phyloP scores from a whole-genome alignment of 306 rosid genomes.

The Quercus parvula region DNA sequence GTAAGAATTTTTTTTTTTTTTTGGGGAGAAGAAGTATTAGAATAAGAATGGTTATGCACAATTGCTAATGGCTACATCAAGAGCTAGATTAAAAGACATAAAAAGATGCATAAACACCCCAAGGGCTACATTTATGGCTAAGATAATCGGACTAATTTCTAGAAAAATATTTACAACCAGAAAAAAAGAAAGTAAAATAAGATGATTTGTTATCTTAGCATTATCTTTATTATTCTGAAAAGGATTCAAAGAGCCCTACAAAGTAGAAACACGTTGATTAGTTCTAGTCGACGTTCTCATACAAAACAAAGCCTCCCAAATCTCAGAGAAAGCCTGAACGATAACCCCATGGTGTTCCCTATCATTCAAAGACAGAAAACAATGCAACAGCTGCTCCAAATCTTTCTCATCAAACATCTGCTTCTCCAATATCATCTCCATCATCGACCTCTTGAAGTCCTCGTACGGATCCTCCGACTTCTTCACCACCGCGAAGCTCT shows the following conservation, averaged over 20 bases:
- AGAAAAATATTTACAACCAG: too few species aligned
- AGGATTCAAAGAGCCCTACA: background rate
- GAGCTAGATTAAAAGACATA: too few species aligned
- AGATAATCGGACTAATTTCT: too few species aligned
- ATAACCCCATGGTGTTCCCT: constrained; percentile 34
- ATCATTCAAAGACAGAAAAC: constrained; percentile 45
- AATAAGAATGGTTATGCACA: too few species aligned
- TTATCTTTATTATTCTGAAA: background rate
- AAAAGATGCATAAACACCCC: too few species aligned
- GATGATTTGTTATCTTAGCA: too few species aligned
- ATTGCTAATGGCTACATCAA: too few species aligned
- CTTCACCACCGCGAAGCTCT: constrained; percentile 62
- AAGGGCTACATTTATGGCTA: too few species aligned
- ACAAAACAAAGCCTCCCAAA: constrained; percentile 46
- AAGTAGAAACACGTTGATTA: constrained; percentile 9
- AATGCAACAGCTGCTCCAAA: constrained; percentile 50
- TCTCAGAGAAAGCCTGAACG: constrained; percentile 47
- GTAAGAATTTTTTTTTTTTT: too few species aligned
- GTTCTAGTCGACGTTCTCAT: constrained; percentile 1
- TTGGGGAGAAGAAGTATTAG: too few species aligned
- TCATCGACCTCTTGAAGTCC: constrained; percentile 60
- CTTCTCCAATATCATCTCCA: constrained; percentile 65
- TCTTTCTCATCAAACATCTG: constrained; percentile 47
- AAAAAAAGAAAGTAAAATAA: too few species aligned
- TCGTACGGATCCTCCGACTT: constrained; percentile 55